Base-by-base conservation (phyloP, 2,329 filamentous ascomycete genomes). In the Phaeoacremonium minimum region DNA sequence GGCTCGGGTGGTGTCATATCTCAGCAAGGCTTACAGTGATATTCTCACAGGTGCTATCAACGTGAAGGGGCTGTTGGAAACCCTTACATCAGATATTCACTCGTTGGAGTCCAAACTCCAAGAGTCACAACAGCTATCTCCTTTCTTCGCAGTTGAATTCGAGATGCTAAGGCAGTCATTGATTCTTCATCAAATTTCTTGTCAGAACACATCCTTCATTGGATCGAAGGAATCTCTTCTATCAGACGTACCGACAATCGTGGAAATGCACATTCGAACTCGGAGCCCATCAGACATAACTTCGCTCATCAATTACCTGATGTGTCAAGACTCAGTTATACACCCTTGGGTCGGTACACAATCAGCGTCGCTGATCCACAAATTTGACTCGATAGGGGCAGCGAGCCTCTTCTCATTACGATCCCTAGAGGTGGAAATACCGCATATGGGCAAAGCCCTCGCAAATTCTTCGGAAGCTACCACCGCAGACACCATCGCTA, bases 371-470 rank as follows among this genome's bases (percentile, higher is more conserved):
- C 50, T 87, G 4, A 62, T 86, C 46, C 61, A 65, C 12, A 80
- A 73, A 46, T 57, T 84, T 32, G 63, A 71, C 34, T 60, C 56
- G 2, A 56, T 80, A 14, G 60, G 62, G 11, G 63, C 69, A 16
- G 75, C 81, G 1, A 73, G 65, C 31, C 61, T 88, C 28, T 71
- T 71, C 31, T 76, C 79, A 29, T 61, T 88, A 32, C 68, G 74
- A 30, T 66, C 83, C 14, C 64, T 88, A 1, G 80, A 85, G 55
- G 64, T 68, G 2, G 84, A 88, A 50, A 60, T 86, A 33, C 77
- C 79, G 7, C 63, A 74, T 4, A 62, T 86, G 41, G 77, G 76
- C 8, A 67, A 68, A 30, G 71, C 77, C 38, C 48, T 85, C 17
- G 60, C 72, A 32, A 53, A 59, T 22, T 66, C 76, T 40, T 71